Base-by-base conservation (phyloP, 2,329 filamentous ascomycete species). In the Iodosphaeria phyllophila region DNA sequence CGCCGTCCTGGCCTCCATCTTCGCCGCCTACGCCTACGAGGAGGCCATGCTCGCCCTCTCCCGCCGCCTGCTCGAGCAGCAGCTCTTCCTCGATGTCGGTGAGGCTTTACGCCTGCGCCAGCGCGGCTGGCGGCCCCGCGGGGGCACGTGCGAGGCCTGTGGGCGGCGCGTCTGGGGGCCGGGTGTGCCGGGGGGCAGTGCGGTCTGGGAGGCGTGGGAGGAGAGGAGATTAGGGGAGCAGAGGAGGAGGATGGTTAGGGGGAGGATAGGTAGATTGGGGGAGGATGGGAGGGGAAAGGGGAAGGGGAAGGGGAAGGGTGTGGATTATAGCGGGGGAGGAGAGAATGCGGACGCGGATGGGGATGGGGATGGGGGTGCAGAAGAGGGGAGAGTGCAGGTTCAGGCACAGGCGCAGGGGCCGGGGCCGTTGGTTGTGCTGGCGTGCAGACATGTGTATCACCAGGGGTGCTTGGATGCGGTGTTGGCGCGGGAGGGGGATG, bases 1-100 rank as follows among this genome's bases (percentile, higher is more conserved):
- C 22, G 67, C 68, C 5, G 84, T 95, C 1, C 64, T 98, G 2
- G 60, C 70, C 1, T 89, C 84, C 8, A 86, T 98, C 28, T 95
- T 98, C 51, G 73, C 86, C 0, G 86, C 89, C 0, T 98, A 98
- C 44, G 75, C 83, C 0, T 93, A 95, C 44, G 89, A 98, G 47
- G 79, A 86, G 45, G 84, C 78, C 1, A 78, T 98, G 10, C 62
- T 98, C 12, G 62, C 66, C 2, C 65, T 98, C 3, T 82, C 89
- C 1, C 92, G 86, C 44, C 65, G 75, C 4, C 70, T 98, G 28
- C 60, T 98, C 0, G 84, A 92, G 33, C 74, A 82, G 36, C 89
- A 89, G 39, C 60, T 92, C 5, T 98, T 95, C 40, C 66, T 76
- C 20, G 75, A 79, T 34, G 80, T 98, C 18, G 60, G 71, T 21